Evolutionary conservation across 2,329 filamentous ascomycete genomes (phyloP).

Genomic region (Parascedosporium putredinis): DNA sequence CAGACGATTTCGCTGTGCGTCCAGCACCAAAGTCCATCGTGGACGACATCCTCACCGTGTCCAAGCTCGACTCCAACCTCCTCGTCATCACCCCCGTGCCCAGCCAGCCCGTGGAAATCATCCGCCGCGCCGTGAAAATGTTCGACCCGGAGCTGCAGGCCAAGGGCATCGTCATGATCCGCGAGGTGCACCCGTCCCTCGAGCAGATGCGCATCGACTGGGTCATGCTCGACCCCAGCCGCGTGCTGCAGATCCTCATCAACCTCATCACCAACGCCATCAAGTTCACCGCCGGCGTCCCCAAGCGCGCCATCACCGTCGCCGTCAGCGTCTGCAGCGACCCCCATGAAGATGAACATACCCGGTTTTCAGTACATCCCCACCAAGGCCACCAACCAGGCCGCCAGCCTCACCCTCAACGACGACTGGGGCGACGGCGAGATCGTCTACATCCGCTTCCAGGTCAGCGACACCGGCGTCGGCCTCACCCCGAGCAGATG

Average conservation of each 20-base stretch:
- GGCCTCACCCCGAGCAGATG: constrained; percentile 54
- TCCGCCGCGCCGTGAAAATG: constrained; percentile 63
- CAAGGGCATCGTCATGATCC: constrained; percentile 61
- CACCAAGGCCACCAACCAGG: constrained; percentile 12
- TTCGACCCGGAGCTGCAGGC: constrained; percentile 66
- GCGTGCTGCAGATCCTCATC: constrained; percentile 64
- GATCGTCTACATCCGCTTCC: constrained; percentile 60
- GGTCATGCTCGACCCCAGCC: constrained; percentile 65
- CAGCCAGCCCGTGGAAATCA: constrained; percentile 56
- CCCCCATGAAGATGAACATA: constrained; percentile 31
- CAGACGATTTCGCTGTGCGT: constrained; percentile 73
- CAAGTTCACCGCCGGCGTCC: constrained; percentile 53
- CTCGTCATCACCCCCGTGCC: constrained; percentile 61
- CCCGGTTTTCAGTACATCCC: constrained; percentile 9
- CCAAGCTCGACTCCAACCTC: constrained; percentile 61
- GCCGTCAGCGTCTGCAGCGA: constrained; percentile 49
- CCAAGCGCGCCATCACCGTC: constrained; percentile 49
- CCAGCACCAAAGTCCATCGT: constrained; percentile 65
- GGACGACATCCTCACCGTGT: constrained; percentile 57
- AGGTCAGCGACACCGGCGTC: constrained; percentile 62
- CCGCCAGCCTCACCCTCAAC: constrained; percentile 34
- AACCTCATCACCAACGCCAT: constrained; percentile 63
- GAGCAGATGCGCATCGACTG: constrained; percentile 54
- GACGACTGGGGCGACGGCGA: constrained; percentile 66
- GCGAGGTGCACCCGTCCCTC: constrained; percentile 59